Evolutionary conservation across 345 rosid genomes (phyloP).

Genomic region (Gossypium arboreum): DNA sequence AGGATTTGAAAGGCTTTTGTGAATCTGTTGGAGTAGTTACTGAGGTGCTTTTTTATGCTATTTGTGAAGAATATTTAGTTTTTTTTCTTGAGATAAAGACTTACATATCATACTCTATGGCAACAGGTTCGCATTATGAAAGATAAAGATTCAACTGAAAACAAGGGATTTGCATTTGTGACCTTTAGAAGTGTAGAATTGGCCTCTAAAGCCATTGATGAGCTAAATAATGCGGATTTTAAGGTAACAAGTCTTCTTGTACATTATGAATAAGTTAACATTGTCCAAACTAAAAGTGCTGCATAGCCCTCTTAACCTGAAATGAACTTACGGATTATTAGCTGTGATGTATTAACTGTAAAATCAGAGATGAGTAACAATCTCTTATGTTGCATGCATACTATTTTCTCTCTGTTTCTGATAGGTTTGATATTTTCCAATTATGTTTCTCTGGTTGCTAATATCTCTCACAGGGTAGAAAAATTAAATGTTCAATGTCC

Average conservation of each 20-base stretch:
- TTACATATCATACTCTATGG: slow-evolving; percentile 14
- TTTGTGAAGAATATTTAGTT: not conserved
- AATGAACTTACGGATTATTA: not conserved
- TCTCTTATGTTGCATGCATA: not conserved
- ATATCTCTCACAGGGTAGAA: slow-evolving; percentile 46
- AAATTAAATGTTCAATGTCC: slow-evolving; percentile 55
- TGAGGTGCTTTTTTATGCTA: slow-evolving; percentile 36
- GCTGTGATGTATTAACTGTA: not conserved
- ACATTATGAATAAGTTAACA: not conserved
- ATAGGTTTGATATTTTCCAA: slow-evolving; percentile 3
- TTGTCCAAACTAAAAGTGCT: not conserved
- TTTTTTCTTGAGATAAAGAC: not conserved
- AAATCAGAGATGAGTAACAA: not conserved
- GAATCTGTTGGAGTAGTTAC: slow-evolving; percentile 60
- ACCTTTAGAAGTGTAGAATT: slow-evolving; percentile 55
- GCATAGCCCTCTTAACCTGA: not conserved
- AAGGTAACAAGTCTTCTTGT: slow-evolving; percentile 40
- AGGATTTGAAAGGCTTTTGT: slow-evolving; percentile 51
- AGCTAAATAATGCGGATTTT: slow-evolving; percentile 53
- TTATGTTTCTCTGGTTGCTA: not conserved
- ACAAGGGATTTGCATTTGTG: slow-evolving; percentile 68
- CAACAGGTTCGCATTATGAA: slow-evolving; percentile 57
- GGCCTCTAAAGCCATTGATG: slow-evolving; percentile 59
- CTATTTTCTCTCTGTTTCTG: not conserved
- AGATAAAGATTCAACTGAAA: slow-evolving; percentile 54